Conservation (phyloP, 2,329 filamentous ascomycete genomes). For the Ceratocystiopsis minuta region DNA sequence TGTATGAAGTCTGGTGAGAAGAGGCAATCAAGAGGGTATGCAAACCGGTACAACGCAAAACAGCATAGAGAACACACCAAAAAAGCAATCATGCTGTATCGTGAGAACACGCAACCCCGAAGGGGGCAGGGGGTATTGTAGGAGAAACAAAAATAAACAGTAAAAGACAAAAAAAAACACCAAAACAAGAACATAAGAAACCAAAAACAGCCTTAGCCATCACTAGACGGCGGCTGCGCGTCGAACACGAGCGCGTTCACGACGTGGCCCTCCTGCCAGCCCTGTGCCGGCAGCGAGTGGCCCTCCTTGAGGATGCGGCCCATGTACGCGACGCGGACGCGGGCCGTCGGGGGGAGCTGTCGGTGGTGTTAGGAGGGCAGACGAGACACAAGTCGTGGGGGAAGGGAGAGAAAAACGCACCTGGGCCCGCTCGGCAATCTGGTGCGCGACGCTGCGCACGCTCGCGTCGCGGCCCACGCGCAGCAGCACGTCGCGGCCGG, state of each 20-base stretch:
- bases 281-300: slow-evolving; percentile 45
- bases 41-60: too few relatives aligned
- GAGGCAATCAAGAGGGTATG: too few relatives aligned
- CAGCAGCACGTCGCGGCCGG: slow-evolving; percentile 43
- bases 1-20: too few relatives aligned
- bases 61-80: too few relatives aligned
- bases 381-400: not conserved
- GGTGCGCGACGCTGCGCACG: slow-evolving; percentile 44
- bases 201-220: not conserved
- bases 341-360: slow-evolving; percentile 39
- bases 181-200: not conserved
- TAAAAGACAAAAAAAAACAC: not conserved
- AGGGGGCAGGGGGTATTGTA: not conserved
- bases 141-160: not conserved
- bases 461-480: slow-evolving; percentile 39
- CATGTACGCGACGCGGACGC: slow-evolving; percentile 59
- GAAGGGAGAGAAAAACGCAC: slow-evolving; percentile 24
- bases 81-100: too few relatives aligned
- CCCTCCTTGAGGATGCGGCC: slow-evolving; percentile 62
- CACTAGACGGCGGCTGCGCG: slow-evolving; percentile 6
- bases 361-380: slow-evolving; percentile 18
- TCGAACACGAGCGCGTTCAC: slow-evolving; percentile 57
- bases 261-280: slow-evolving; percentile 58
- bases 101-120: too few relatives aligned
- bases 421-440: slow-evolving; percentile 42